Evolutionary conservation across 2,329 filamentous ascomycete genomes (phyloP).

Genomic region (Akanthomyces lecanii): DNA sequence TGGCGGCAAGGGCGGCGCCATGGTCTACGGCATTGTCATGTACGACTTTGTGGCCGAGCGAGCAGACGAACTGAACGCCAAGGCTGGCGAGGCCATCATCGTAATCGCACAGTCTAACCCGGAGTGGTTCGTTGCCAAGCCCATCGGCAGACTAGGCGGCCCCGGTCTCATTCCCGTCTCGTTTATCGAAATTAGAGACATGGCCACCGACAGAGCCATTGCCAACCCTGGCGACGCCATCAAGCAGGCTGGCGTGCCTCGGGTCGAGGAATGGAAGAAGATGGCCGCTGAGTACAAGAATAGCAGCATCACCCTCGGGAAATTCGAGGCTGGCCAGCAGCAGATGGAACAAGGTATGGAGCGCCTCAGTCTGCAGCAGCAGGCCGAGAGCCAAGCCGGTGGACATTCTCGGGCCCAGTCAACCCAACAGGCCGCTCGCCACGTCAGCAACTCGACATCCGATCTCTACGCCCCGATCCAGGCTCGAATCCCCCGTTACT

Average conservation of each 20-base stretch:
- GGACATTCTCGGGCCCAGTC: neutral
- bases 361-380: slow-evolving; percentile 29
- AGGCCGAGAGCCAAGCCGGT: neutral
- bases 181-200: slow-evolving; percentile 94
- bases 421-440: slow-evolving; percentile 10
- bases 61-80: slow-evolving; percentile 93
- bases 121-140: slow-evolving; percentile 99
- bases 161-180: slow-evolving; percentile 94
- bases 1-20: slow-evolving; percentile 61
- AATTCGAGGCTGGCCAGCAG: slow-evolving; percentile 62
- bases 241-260: slow-evolving; percentile 80
- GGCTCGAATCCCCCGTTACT: slow-evolving; percentile 86
- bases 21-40: slow-evolving; percentile 95
- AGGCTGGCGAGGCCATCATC: slow-evolving; percentile 93
- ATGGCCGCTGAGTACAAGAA: slow-evolving; percentile 99
- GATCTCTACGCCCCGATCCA: slow-evolving; percentile 70
- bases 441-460: slow-evolving; percentile 37
- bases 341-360: slow-evolving; percentile 18
- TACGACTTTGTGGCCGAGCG: slow-evolving; percentile 95
- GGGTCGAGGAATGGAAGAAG: slow-evolving; percentile 98
- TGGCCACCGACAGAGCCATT: slow-evolving; percentile 80
- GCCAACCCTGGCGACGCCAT: slow-evolving; percentile 81
- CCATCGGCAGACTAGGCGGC: slow-evolving; percentile 93
- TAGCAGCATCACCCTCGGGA: slow-evolving; percentile 93
- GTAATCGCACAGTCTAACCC: slow-evolving; percentile 98